A percentile compares a stretch with the other conserved stretches of the same genome.
Conservation (phyloP, 2,329 filamentous ascomycete genomes). For the Phaeophleospora eucalypticola region DNA sequence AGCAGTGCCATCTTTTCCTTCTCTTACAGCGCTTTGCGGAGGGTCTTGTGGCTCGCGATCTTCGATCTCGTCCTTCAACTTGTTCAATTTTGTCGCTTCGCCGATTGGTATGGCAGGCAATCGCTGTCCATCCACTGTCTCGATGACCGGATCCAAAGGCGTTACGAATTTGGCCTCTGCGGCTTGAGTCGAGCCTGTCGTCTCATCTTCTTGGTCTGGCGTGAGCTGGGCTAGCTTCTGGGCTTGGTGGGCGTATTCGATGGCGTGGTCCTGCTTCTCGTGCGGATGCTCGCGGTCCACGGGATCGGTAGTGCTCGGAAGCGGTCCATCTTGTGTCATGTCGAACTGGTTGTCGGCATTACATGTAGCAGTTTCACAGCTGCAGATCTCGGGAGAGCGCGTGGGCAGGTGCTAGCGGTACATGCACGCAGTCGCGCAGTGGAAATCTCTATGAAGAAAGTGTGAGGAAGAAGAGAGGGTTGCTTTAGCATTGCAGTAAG, state of each 20-base stretch:
- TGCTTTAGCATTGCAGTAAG: too few species aligned
- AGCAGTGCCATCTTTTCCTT: constrained; percentile 42
- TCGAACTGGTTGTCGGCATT: not conserved
- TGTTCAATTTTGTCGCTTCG: constrained; percentile 68
- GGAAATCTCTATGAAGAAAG: too few species aligned
- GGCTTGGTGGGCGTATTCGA: constrained; percentile 60
- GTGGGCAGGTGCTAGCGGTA: not conserved
- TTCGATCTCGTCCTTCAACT: constrained; percentile 51
- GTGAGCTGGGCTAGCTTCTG: constrained; percentile 42
- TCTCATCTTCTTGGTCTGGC: constrained; percentile 37
- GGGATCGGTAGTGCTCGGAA: not conserved
- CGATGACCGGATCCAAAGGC: constrained; percentile 66
- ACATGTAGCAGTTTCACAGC: not conserved
- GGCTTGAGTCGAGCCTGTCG: constrained; percentile 50
- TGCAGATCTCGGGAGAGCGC: not conserved
- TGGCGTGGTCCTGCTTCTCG: constrained; percentile 16
- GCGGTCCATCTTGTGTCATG: constrained; percentile 1
- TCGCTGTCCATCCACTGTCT: constrained; percentile 62
- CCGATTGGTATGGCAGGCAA: constrained; percentile 65
- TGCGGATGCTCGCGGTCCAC: not conserved
- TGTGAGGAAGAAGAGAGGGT: too few species aligned
- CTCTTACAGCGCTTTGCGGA: constrained; percentile 33
- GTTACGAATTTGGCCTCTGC: constrained; percentile 61
- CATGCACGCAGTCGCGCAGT: not conserved
- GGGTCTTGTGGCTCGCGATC: constrained; percentile 32